phyloP scores from a whole-genome alignment of 1,284 basidiomycete genomes.

The Taiwanofungus camphoratus region DNA sequence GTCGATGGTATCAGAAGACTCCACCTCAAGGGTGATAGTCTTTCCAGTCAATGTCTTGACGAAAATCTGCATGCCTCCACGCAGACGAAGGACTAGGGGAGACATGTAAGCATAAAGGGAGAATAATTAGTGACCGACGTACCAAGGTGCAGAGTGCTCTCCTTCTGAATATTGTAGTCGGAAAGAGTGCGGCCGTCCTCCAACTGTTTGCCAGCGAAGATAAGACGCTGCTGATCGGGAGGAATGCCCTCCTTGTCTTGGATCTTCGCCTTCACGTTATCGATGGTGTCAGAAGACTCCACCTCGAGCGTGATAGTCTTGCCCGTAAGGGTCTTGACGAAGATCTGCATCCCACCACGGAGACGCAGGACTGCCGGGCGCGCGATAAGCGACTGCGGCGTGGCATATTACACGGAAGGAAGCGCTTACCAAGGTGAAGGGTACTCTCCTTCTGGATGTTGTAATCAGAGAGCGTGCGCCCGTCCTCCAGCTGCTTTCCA shows the following conservation, averaged over 20 bases:
- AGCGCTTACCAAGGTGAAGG: constrained; percentile 54
- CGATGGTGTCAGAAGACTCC: constrained; percentile 80
- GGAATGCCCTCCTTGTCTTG: constrained; percentile 75
- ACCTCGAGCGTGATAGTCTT: constrained; percentile 88
- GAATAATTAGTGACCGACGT: constrained; percentile 5
- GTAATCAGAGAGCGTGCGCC: constrained; percentile 63
- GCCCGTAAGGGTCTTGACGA: constrained; percentile 79
- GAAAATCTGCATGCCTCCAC: constrained; percentile 73
- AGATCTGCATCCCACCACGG: constrained; percentile 79
- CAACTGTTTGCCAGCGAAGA: constrained; percentile 70
- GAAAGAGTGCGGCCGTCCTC: constrained; percentile 68
- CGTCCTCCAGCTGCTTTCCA: constrained; percentile 15
- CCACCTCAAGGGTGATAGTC: constrained; percentile 46
- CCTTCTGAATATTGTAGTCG: constrained; percentile 74
- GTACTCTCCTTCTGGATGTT: constrained; percentile 75
- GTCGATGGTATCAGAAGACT: constrained; percentile 47
- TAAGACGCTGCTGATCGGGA: constrained; percentile 76
- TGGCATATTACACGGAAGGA: neutral
- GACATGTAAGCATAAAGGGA: neutral
- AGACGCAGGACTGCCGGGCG: constrained; percentile 41
- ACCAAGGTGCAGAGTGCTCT: constrained; percentile 72
- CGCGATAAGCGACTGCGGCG: neutral
- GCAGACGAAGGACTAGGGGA: constrained; percentile 45
- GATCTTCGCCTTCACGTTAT: constrained; percentile 75
- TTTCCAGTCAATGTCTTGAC: constrained; percentile 59